Conservation (phyloP, 257 asterid genomes). For the Solanum habrochaites region DNA sequence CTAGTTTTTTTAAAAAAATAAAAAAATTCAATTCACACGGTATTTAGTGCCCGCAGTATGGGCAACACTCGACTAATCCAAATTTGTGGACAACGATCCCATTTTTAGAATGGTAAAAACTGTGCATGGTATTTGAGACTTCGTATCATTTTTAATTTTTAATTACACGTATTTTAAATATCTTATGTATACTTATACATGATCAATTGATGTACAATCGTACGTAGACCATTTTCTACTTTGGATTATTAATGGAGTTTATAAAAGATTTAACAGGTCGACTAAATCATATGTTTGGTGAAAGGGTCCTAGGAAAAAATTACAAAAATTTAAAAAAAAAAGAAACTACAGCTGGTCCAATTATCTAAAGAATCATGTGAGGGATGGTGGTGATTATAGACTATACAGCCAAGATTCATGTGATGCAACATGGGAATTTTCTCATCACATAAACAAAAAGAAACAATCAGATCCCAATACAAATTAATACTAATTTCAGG, state of each 20-base stretch:
- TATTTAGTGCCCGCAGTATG: no score
- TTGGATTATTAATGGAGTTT: not conserved
- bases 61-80: not conserved
- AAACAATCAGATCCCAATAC: not conserved
- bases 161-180: not conserved
- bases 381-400: constrained; percentile 14
- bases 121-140: not conserved
- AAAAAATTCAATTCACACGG: not conserved
- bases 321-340: no score
- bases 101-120: not conserved
- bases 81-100: not conserved
- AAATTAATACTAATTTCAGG: not conserved
- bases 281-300: not conserved
- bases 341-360: not conserved
- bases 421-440: constrained; percentile 21
- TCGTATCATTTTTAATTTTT: not conserved
- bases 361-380: constrained; percentile 42
- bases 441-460: not conserved
- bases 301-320: not conserved
- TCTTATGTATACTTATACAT: not conserved
- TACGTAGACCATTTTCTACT: not conserved
- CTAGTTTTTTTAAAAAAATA: not conserved
- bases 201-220: not conserved
- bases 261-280: not conserved
- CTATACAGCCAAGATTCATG: constrained; percentile 39